Evolutionary conservation across 768 basidiomycete species (phyloP), one percentile per base, ranked within the genome.

Genomic region (Lactarius akahatsu): DNA sequence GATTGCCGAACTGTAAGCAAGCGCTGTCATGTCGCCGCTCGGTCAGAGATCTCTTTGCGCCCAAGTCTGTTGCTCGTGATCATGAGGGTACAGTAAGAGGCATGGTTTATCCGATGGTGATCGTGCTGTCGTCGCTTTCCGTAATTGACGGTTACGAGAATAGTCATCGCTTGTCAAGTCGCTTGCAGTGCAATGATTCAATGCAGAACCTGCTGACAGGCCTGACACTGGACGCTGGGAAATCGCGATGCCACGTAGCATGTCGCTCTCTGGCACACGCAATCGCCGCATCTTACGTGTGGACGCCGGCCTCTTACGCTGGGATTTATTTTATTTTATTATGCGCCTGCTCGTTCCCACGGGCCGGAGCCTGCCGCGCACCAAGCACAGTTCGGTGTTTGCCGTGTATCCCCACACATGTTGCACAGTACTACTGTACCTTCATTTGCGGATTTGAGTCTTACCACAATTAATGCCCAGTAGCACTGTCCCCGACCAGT

Each of bases 241-340:
- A 26, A 52, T 52, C 50, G 11, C 26, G 13, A 52, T 52, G 47
- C 23, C n/a, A 26, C 26, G 47, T 10, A 50, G 11, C 11, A 50
- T 9, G 5, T 52, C 50, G 50, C 10, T 26, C 26, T 52, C 26
- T 26, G 23, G 50, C 50, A 15, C 50, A 26, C 50, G 23, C 50
- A 52, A 52, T 26, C 50, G 50, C 50, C 50, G 50, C 50, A 52
- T 52, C 26, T 52, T 52, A 52, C 50, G 50, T 52, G 50, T 52
- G 2, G 23, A 23, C 47, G 45, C 10, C 11, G 9, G 23, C 23
- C 45, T 20, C 45, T 47, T 15, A n/a, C n/a, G 45, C 45, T 47
- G 47, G 23, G 15, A 15, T n/a, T 47, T n/a, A n/a, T n/a, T 47
- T 45, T 40, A 32, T 40, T n/a, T n/a, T 13, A 13, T 41, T 18